A percentile compares a stretch with the other conserved stretches of the same genome.
phyloP scores from a whole-genome alignment of 2,329 filamentous ascomycete species.

The Ambrosiella cleistominuta region DNA sequence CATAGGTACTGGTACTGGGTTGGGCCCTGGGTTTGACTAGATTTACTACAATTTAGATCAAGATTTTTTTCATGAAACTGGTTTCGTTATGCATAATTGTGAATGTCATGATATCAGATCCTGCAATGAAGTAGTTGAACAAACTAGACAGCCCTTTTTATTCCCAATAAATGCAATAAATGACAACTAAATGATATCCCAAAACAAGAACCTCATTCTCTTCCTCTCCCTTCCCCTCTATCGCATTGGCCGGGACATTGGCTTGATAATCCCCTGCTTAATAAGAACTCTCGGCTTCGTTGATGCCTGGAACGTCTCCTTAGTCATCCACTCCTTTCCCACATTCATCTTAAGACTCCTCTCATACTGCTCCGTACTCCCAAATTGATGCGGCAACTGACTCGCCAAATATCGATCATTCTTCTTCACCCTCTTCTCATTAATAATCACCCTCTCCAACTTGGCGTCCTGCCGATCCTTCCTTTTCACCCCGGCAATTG shows the following conservation, averaged over 20 bases:
- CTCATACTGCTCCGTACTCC: constrained; percentile 79
- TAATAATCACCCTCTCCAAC: constrained; percentile 73
- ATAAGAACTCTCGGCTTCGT: constrained; percentile 80
- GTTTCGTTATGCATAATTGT: too few species aligned
- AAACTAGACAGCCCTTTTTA: not conserved
- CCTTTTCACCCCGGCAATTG: constrained; percentile 55
- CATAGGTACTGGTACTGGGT: too few species aligned
- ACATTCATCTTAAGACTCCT: constrained; percentile 69
- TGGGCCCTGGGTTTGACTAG: too few species aligned
- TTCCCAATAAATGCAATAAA: constrained; percentile 3
- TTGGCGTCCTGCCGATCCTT: constrained; percentile 67
- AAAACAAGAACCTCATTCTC: not conserved
- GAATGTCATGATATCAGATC: too few species aligned
- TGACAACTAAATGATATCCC: not conserved
- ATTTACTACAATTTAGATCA: too few species aligned
- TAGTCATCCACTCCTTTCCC: constrained; percentile 92
- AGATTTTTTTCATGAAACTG: too few species aligned
- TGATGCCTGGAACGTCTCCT: constrained; percentile 75
- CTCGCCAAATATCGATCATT: constrained; percentile 77
- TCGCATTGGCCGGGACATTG: constrained; percentile 59
- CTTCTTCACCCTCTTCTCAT: constrained; percentile 80
- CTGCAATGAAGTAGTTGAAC: too few species aligned
- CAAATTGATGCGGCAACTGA: constrained; percentile 74
- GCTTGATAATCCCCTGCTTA: constrained; percentile 77
- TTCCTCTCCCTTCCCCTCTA: constrained; percentile 14